phyloP scores from a whole-genome alignment of 78 protist species.

The Bigelowiella natans region DNA sequence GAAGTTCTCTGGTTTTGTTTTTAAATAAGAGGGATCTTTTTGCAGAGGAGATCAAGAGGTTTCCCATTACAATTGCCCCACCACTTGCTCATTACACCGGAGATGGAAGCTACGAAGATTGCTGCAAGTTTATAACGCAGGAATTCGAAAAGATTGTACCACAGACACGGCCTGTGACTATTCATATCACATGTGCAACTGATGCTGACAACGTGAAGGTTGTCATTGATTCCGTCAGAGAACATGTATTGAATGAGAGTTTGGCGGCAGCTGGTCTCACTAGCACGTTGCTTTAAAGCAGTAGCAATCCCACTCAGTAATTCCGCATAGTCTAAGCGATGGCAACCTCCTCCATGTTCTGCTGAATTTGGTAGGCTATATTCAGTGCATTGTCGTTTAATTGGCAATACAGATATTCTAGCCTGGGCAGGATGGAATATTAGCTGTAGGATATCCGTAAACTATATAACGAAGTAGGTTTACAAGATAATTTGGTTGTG shows the following conservation, averaged over 20 bases:
- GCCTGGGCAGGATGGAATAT: no score
- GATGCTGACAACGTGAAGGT: not conserved
- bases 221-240: slow-evolving; percentile 2
- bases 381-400: no score
- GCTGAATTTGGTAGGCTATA: no score
- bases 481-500: no score
- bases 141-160: not conserved
- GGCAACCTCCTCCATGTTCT: no score
- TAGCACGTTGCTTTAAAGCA: no score
- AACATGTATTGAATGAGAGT: not conserved
- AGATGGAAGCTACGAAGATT: not conserved
- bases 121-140: not conserved
- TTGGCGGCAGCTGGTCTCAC: not conserved
- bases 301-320: no score
- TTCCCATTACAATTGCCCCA: not conserved
- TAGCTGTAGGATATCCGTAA: no score
- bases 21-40: slow-evolving; percentile 61
- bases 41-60: not conserved
- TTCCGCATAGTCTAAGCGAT: no score
- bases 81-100: not conserved
- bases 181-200: not conserved
- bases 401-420: no score
- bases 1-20: slow-evolving; percentile 72
- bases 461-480: no score
- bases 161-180: not conserved